phyloP scores from a whole-genome alignment of 2,329 filamentous ascomycete genomes.

The Fusarium redolens region DNA sequence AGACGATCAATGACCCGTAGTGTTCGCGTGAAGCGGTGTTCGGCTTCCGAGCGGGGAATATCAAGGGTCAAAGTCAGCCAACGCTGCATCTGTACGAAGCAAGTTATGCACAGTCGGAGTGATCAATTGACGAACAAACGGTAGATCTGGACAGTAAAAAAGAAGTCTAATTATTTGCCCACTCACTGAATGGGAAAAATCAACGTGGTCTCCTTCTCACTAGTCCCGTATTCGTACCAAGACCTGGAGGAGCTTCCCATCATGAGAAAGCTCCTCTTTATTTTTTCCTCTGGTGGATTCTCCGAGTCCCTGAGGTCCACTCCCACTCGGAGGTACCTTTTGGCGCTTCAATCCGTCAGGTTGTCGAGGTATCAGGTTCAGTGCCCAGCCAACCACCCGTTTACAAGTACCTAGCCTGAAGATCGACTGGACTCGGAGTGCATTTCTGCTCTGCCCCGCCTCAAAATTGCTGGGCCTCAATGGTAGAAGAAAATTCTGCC shows the following conservation, averaged over 20 bases:
- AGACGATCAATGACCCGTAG: constrained; percentile 29
- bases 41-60: constrained; percentile 43
- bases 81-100: background rate
- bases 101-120: background rate
- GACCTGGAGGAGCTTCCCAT: constrained; percentile 28
- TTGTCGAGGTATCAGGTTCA: constrained; percentile 9
- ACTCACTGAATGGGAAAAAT: constrained; percentile 41
- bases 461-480: constrained; percentile 28
- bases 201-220: constrained; percentile 39
- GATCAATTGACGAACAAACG: background rate
- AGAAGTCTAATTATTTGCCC: constrained; percentile 9
- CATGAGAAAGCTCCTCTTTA: constrained; percentile 33
- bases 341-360: constrained; percentile 6
- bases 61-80: constrained; percentile 16
- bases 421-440: constrained; percentile 13
- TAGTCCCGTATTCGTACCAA: constrained; percentile 38
- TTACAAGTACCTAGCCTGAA: constrained; percentile 22
- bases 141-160: background rate
- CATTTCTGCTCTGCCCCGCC: constrained; percentile 29
- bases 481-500: constrained; percentile 45
- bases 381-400: constrained; percentile 16
- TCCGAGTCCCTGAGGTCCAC: constrained; percentile 35
- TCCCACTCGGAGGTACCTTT: constrained; percentile 23
- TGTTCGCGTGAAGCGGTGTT: constrained; percentile 33
- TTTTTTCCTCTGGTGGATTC: constrained; percentile 24